Base-by-base conservation (phyloP, 2,329 filamentous ascomycete genomes). In the Cadophora sp. region DNA sequence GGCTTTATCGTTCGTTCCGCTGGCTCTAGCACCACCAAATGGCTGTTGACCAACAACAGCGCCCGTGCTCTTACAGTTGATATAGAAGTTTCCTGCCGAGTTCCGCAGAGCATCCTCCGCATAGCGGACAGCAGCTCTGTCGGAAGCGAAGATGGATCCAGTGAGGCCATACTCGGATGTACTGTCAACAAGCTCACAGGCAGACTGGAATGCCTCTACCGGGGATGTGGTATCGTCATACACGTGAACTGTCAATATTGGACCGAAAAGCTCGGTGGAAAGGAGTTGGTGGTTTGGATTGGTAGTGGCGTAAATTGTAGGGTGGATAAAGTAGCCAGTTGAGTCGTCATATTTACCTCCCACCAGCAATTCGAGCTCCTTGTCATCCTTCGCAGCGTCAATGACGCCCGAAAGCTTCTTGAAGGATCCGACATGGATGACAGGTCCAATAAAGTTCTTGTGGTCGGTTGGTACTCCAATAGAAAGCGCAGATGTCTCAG, bases 371-470 rank as follows among this genome's bases (percentile, higher is more conserved):
- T 92, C 85, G 16, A 97, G 86, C 72, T 91, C 87, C 9, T 83
- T 80, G 79, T 97, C 93, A 9, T 85, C 84, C 81, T 93, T 93
- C n/a, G 93, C 92, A 37, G 87, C 88, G 68, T 96, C 91, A 72
- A 97, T 97, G 64, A 90, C 91, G 24, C 85, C 84, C 0, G 87
- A 85, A 1, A 97, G 86, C 80, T 94, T 95, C 79, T 93, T 88
- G 85, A 97, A 97, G 12, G 91, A 92, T 12, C 84, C 86, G 72
- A 89, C 86, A 82, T 97, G 93, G 79, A 97, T 97, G 68, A 97
- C 93, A 26, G 93, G 93, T 11, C 93, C 93, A 76, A 94, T 89
- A 83, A 97, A 97, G 83, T 94, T 93, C 74, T 86, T 83, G 76
- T 92, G 90, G 43, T 87, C 86, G 58, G 80, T 82, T 1, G 92